Conservation (phyloP, 228 moss, liverwort and hornwort genomes). For the Sphagnum magellanicum region DNA sequence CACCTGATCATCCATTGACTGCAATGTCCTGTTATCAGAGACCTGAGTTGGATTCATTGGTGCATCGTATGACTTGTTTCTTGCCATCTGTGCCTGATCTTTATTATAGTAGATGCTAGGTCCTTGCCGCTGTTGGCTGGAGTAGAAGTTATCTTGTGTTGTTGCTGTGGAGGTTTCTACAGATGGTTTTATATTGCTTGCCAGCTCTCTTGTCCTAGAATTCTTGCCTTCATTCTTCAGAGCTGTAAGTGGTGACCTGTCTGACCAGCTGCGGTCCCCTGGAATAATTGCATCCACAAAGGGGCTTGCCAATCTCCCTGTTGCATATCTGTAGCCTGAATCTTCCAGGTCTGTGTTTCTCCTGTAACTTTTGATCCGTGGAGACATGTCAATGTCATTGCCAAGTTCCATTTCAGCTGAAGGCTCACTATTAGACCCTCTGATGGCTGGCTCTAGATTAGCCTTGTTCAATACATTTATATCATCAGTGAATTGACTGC, state of each 20-base stretch:
- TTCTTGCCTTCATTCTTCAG: neutral
- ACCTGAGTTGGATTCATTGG: neutral
- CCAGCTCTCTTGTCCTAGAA: neutral
- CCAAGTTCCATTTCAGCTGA: neutral
- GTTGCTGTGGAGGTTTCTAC: neutral
- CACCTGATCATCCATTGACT: neutral
- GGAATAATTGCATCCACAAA: neutral
- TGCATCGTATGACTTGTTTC: neutral
- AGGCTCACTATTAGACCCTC: neutral
- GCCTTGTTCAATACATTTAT: too few species aligned
- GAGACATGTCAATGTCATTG: neutral
- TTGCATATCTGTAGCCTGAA: neutral
- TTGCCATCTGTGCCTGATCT: neutral
- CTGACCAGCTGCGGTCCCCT: neutral
- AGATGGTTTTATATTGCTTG: neutral
- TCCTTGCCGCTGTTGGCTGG: too few species aligned
- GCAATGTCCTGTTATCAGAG: neutral
- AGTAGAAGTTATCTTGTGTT: neutral
- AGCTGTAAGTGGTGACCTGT: neutral
- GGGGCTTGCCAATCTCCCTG: constrained; percentile 1
- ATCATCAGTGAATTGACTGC: neutral
- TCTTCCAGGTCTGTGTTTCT: neutral
- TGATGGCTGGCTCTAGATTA: neutral
- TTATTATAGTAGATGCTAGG: neutral
- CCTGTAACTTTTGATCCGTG: neutral